These are phyloP conservation scores for Lecanicillium sp. DNA, from an alignment of 2,329 filamentous ascomycete species.

Conservation along the genomic window DNA sequence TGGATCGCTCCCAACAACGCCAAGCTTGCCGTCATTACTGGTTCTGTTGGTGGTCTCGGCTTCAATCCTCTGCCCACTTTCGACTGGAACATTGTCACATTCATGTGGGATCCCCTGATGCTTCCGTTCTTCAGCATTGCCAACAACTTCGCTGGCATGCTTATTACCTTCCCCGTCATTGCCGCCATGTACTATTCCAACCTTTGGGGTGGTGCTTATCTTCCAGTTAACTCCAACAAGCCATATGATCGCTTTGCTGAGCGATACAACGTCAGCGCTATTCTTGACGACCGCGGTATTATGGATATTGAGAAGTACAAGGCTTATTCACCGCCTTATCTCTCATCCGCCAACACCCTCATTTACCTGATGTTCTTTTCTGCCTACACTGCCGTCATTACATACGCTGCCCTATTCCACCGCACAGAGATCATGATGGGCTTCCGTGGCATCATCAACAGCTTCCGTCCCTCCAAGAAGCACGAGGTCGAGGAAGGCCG, in stretches of 20 bases:
- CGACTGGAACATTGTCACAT: constrained; percentile 32
- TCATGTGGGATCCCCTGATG: constrained; percentile 27
- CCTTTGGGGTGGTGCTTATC: constrained; percentile 33
- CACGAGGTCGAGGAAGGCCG: constrained; percentile 9
- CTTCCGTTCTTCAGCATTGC: constrained; percentile 29
- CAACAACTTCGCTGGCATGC: constrained; percentile 26
- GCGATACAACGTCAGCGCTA: constrained; percentile 24
- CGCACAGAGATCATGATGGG: constrained; percentile 21
- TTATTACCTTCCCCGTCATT: constrained; percentile 29
- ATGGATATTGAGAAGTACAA: constrained; percentile 30
- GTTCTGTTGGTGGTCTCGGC: constrained; percentile 30
- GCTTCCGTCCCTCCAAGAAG: constrained; percentile 15
- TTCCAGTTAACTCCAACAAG: constrained; percentile 36
- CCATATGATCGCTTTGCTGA: constrained; percentile 35
- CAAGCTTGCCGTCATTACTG: constrained; percentile 30
- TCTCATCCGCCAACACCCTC: constrained; percentile 17
- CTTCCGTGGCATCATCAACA: constrained; percentile 16
- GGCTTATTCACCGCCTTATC: constrained; percentile 33
- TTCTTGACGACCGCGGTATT: constrained; percentile 27
- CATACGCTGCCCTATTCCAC: constrained; percentile 22
- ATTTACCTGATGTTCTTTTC: constrained; percentile 22
- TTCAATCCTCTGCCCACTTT: constrained; percentile 29
- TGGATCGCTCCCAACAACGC: constrained; percentile 43
- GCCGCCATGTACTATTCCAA: constrained; percentile 34
- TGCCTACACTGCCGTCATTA: constrained; percentile 18